Conservation (phyloP, 495 filamentous ascomycete species). For the Paragyromitra xinjiangensis region DNA sequence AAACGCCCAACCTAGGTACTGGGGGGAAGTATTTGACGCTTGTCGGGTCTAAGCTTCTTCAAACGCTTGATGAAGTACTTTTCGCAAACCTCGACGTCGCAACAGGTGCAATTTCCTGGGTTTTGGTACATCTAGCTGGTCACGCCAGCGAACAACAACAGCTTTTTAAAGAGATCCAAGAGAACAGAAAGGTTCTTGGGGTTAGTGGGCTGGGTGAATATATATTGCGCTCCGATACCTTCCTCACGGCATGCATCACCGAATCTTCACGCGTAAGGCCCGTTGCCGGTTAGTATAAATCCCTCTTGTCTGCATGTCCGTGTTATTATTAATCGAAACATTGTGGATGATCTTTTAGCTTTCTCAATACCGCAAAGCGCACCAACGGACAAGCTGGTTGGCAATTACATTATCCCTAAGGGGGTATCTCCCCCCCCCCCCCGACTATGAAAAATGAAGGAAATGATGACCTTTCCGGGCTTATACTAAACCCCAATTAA, state of each 20-base stretch:
- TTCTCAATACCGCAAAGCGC: slow-evolving; percentile 7
- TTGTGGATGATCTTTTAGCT: neutral
- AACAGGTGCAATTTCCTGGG: slow-evolving; percentile 10
- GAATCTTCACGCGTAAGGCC: slow-evolving; percentile 4
- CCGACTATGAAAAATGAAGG: neutral
- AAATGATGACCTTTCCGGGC: neutral
- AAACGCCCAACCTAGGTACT: neutral
- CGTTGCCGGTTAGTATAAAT: slow-evolving; percentile 5
- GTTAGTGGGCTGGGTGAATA: neutral
- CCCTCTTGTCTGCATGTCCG: neutral
- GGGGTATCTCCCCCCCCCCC: neutral
- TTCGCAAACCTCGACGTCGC: slow-evolving; percentile 7
- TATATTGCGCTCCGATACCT: neutral
- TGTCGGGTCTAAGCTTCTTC: slow-evolving; percentile 6
- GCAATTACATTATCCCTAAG: slow-evolving; percentile 3
- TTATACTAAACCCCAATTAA: neutral
- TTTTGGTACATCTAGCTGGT: neutral
- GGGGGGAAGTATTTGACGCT: neutral
- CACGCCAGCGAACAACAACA: neutral
- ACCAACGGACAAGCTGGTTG: neutral
- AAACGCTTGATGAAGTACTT: slow-evolving; percentile 12
- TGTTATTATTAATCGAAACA: neutral
- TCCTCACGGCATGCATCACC: neutral
- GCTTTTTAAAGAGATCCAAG: slow-evolving; percentile 1
- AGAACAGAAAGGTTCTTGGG: slow-evolving; percentile 7